A percentile compares a stretch with the other conserved stretches of the same genome.
phyloP scores from a whole-genome alignment of 345 rosid species.

The Cardamine occulta region DNA sequence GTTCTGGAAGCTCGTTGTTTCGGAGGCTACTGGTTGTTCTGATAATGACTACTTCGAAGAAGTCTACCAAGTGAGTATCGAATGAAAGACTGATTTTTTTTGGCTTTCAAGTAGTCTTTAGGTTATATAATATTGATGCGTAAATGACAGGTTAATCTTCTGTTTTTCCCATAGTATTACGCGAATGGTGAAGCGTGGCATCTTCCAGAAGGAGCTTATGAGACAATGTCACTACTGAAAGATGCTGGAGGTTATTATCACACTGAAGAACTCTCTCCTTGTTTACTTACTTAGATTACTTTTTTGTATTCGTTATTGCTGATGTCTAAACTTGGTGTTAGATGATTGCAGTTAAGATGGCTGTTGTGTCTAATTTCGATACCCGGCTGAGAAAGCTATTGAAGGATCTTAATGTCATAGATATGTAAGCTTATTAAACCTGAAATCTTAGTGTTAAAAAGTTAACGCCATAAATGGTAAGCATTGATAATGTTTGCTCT shows the following conservation, averaged over 20 bases:
- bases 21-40: slow-evolving; percentile 83
- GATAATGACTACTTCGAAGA: slow-evolving; percentile 82
- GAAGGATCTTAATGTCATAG: slow-evolving; percentile 74
- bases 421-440: slow-evolving; percentile 61
- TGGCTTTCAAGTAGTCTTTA: background rate
- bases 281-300: slow-evolving; percentile 25
- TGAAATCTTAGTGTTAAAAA: background rate
- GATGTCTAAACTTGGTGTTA: slow-evolving; percentile 37
- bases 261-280: slow-evolving; percentile 24
- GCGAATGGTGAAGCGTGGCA: slow-evolving; percentile 87
- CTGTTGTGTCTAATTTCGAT: slow-evolving; percentile 91
- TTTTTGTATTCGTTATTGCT: slow-evolving; percentile 28
- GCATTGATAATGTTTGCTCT: background rate
- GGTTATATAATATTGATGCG: background rate
- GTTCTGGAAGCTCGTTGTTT: slow-evolving; percentile 78
- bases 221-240: slow-evolving; percentile 64
- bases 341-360: slow-evolving; percentile 72
- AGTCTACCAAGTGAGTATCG: slow-evolving; percentile 64
- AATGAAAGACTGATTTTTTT: background rate
- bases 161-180: slow-evolving; percentile 56
- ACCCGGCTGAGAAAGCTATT: slow-evolving; percentile 74
- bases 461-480: slow-evolving; percentile 2
- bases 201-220: slow-evolving; percentile 79
- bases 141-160: background rate
- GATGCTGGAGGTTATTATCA: slow-evolving; percentile 72